Evolutionary conservation across 768 basidiomycete species (phyloP).

Genomic region (Tylopilus plumbeoviolaceoides): DNA sequence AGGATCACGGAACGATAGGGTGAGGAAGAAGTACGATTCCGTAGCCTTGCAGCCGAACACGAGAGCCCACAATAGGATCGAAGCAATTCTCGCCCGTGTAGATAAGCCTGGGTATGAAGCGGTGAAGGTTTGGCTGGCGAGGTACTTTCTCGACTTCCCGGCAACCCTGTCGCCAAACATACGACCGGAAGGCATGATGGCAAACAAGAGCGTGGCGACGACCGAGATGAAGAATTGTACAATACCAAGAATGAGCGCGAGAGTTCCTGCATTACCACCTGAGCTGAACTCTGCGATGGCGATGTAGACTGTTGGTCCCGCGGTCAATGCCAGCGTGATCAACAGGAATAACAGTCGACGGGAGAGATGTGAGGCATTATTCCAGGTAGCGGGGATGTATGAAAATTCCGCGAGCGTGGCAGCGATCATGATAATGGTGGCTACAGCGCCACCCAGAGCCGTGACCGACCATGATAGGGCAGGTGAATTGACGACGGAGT

Average conservation of each 20-base stretch:
- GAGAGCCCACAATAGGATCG: constrained; percentile 80
- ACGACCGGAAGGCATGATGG: constrained; percentile 89
- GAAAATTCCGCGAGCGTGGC: constrained; percentile 95
- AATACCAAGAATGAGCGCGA: constrained; percentile 90
- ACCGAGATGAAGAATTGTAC: constrained; percentile 96
- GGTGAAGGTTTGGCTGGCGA: constrained; percentile 97
- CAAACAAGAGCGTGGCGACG: constrained; percentile 79
- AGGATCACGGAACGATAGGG: constrained; percentile 88
- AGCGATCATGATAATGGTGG: constrained; percentile 93
- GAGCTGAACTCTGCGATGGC: constrained; percentile 70
- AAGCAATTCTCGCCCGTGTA: constrained; percentile 65
- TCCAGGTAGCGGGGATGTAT: constrained; percentile 98
- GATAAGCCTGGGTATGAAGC: constrained; percentile 83
- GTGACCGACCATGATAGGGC: constrained; percentile 92
- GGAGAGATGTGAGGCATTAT: constrained; percentile 94
- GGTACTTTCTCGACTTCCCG: constrained; percentile 93
- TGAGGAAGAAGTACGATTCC: constrained; percentile 98
- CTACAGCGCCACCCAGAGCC: constrained; percentile 91
- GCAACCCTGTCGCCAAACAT: constrained; percentile 99
- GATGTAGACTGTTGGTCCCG: constrained; percentile 93
- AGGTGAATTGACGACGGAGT: constrained; percentile 50
- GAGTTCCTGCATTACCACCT: constrained; percentile 56
- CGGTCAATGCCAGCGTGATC: constrained; percentile 86
- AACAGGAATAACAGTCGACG: constrained; percentile 87
- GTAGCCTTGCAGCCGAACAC: constrained; percentile 95